Evolutionary conservation across 2,329 filamentous ascomycete species (phyloP), one percentile per base, ranked within the genome.

Genomic region (Reticulascus tulasneorum): DNA sequence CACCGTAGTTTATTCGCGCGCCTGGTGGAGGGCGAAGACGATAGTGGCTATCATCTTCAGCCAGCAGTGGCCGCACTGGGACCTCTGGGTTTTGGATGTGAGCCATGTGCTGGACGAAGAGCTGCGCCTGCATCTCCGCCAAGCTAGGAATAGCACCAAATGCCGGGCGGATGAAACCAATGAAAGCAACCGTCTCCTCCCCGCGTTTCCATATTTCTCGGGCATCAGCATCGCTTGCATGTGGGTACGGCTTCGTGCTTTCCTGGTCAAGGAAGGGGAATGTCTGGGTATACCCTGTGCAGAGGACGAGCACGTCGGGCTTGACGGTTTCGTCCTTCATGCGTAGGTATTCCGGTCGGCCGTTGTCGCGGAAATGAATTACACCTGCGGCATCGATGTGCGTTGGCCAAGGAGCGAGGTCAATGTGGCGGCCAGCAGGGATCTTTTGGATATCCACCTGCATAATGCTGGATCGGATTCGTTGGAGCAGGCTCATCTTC

Each of bases 91-190:
- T 40, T n/a, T 17, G 26, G 15, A 33, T 40, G 9, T 40, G 37
- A 1, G 71, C 49, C 2, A 71, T 57, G 7, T 57, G 59, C 7
- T 63, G 49, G 9, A 70, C 53, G 67, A 67, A 73, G 6, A 71
- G 52, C 45, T 71, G 66, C 3, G 66, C 66, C 47, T 73, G 69
- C n/a, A 73, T 53, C 42, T 73, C 69, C 4, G 67, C 58, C 3
- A 73, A 55, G 1, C 69, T 64, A 9, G 69, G 67, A 16, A 73
- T 73, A 3, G 68, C 68, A 60, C 64, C 64, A 22, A 69, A 54
- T 9, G 60, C 53, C 1, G 67, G 69, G 2, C 69, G 60, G 6
- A 71, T 54, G 35, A 71, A 72, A 5, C 69, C 69, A 29, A 73
- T 65, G 44, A 66, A 73, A 4, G 57, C 66, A 0, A 71, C 45